These are phyloP conservation scores for Psilocybe azurescens DNA, from an alignment of 768 basidiomycete species.

Conservation along the genomic window DNA sequence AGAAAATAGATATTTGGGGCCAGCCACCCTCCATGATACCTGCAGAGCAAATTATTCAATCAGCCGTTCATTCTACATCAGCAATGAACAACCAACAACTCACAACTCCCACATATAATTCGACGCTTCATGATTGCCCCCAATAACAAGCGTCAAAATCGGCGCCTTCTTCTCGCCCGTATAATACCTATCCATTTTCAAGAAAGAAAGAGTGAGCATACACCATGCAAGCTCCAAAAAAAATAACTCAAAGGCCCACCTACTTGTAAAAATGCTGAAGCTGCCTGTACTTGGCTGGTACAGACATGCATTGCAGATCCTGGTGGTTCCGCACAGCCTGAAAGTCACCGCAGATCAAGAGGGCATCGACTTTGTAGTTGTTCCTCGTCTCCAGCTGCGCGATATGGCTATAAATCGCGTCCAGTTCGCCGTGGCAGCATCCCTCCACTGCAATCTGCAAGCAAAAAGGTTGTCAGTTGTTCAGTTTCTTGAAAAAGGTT, in stretches of 20 bases:
- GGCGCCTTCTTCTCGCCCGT: constrained; percentile 83
- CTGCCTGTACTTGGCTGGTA: constrained; percentile 85
- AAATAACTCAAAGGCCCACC: constrained; percentile 23
- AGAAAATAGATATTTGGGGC: constrained; percentile 97
- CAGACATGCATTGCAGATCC: constrained; percentile 91
- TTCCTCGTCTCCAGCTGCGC: constrained; percentile 62
- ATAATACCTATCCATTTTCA: constrained; percentile 69
- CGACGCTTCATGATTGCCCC: constrained; percentile 97
- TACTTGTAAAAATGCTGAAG: constrained; percentile 88
- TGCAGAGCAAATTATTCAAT: constrained; percentile 31
- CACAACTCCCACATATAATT: constrained; percentile 97
- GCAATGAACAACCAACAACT: constrained; percentile 31
- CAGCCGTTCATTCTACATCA: neutral
- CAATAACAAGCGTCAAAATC: constrained; percentile 90
- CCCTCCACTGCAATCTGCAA: constrained; percentile 89
- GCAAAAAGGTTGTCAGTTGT: neutral
- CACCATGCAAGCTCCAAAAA: constrained; percentile 1
- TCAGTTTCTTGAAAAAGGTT: neutral
- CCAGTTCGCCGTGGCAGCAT: constrained; percentile 95
- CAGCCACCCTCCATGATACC: constrained; percentile 96
- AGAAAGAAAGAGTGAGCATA: neutral
- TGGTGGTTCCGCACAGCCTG: constrained; percentile 86
- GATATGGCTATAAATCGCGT: constrained; percentile 82
- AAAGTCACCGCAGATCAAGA: constrained; percentile 97
- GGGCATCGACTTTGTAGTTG: constrained; percentile 75